Percentiles rank a stretch among this genome's conserved stretches.
phyloP scores from a whole-genome alignment of 805 yeast species.

The Cyberlindnera xishuangbannaensis region DNA sequence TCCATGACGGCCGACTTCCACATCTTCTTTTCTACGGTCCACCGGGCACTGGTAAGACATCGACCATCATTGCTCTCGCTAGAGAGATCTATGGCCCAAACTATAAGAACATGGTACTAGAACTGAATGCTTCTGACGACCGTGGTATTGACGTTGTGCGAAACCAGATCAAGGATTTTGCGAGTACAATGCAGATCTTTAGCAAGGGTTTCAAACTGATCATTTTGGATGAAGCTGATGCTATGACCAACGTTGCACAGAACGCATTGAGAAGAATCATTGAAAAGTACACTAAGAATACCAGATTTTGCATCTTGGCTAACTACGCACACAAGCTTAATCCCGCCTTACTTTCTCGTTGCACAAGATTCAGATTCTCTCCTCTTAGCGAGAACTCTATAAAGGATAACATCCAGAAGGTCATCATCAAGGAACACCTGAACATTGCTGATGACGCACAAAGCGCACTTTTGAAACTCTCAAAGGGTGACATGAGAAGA shows the following conservation, averaged over 20 bases:
- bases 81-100: conserved; percentile 78
- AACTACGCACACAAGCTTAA: conserved; percentile 93
- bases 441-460: conserved; percentile 54
- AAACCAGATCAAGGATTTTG: conserved; percentile 93
- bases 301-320: conserved; percentile 93
- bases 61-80: conserved; percentile 84
- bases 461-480: conserved; percentile 57
- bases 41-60: conserved; percentile 92
- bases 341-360: conserved; percentile 90
- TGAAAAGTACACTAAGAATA: conserved; percentile 88
- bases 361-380: conserved; percentile 90
- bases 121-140: conserved; percentile 94
- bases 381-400: conserved; percentile 72
- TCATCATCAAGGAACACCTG: conserved; percentile 63
- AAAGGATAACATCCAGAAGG: conserved; percentile 58
- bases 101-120: conserved; percentile 85
- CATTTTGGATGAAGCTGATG: conserved; percentile 93
- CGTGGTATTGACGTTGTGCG: conserved; percentile 98
- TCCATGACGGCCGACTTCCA: conserved; percentile 77
- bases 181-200: conserved; percentile 92
- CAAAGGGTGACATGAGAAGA: conserved; percentile 96
- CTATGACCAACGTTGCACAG: conserved; percentile 86
- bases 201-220: conserved; percentile 79
- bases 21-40: conserved; percentile 94
- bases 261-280: conserved; percentile 74